phyloP scores from a whole-genome alignment of 1,139 yeast species.

The Yamadazyma sp. region DNA sequence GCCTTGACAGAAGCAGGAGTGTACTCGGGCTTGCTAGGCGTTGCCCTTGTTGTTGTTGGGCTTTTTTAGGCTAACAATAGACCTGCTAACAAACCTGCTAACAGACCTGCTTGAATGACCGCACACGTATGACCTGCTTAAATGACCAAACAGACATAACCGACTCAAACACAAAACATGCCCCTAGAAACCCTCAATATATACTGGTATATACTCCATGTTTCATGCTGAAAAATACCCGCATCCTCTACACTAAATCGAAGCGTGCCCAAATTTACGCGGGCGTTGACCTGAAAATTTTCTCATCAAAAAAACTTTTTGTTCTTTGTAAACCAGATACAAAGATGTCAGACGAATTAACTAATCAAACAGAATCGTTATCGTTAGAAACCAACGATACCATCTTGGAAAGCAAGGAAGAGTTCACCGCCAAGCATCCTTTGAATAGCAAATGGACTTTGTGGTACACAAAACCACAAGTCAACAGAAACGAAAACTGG shows the following conservation, averaged over 20 bases:
- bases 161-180: no score
- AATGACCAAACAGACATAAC: no score
- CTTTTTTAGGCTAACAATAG: not conserved
- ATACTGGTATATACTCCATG: slow-evolving; percentile 1
- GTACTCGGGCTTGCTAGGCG: slow-evolving; percentile 10
- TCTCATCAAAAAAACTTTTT: slow-evolving; percentile 12
- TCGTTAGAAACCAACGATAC: slow-evolving; percentile 52
- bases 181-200: no score
- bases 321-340: slow-evolving; percentile 5
- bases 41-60: slow-evolving; percentile 5
- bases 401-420: slow-evolving; percentile 66
- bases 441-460: slow-evolving; percentile 92
- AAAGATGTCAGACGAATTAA: slow-evolving; percentile 53
- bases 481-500: slow-evolving; percentile 83
- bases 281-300: slow-evolving; percentile 15
- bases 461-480: slow-evolving; percentile 96
- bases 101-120: no score
- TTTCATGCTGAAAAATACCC: not conserved
- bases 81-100: not conserved
- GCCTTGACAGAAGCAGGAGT: not conserved
- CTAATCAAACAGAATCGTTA: slow-evolving; percentile 53
- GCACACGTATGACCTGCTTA: no score
- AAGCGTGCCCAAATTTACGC: slow-evolving; percentile 22
- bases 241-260: not conserved
- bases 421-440: slow-evolving; percentile 84